These are phyloP conservation scores for Pseudogymnoascus sp. DNA, from an alignment of 2,329 filamentous ascomycete species.

Conservation along the genomic window DNA sequence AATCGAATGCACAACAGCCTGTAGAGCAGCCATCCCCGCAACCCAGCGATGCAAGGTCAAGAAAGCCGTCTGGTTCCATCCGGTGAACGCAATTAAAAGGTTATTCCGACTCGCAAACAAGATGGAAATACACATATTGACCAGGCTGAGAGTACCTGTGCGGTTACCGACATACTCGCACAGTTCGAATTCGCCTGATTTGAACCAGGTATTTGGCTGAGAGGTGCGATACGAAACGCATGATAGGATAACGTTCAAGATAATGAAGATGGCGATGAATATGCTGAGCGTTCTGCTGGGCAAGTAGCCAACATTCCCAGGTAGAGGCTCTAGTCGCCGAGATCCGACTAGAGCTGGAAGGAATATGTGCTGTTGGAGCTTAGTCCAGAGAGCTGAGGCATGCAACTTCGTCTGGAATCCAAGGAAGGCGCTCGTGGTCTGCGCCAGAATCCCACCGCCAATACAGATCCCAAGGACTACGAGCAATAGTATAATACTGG, in stretches of 20 bases:
- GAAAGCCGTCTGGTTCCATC: slow-evolving; percentile 9
- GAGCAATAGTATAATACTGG: slow-evolving; percentile 18
- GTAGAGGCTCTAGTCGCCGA: not conserved
- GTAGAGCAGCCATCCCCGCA: slow-evolving; percentile 37
- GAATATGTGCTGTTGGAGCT: slow-evolving; percentile 13
- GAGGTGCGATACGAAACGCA: slow-evolving; percentile 8
- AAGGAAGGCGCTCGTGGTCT: slow-evolving; percentile 14
- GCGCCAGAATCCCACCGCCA: slow-evolving; percentile 17
- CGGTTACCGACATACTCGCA: slow-evolving; percentile 16
- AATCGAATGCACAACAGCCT: slow-evolving; percentile 42
- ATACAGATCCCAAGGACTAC: slow-evolving; percentile 20
- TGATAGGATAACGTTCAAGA: slow-evolving; percentile 15
- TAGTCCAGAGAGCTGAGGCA: slow-evolving; percentile 7
- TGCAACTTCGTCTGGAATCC: slow-evolving; percentile 11
- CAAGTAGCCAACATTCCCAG: slow-evolving; percentile 17
- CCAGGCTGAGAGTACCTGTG: slow-evolving; percentile 16
- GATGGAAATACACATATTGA: slow-evolving; percentile 16
- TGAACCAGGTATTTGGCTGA: slow-evolving; percentile 13
- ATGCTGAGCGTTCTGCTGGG: slow-evolving; percentile 16
- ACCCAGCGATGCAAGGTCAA: slow-evolving; percentile 38
- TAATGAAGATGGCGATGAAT: slow-evolving; percentile 11
- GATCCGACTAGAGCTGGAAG: not conserved
- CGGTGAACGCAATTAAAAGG: slow-evolving; percentile 17
- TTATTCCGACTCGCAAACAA: slow-evolving; percentile 19
- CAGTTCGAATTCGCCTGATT: not conserved